Conservation (phyloP, 345 rosid species). For the Aethionema arabicum region DNA sequence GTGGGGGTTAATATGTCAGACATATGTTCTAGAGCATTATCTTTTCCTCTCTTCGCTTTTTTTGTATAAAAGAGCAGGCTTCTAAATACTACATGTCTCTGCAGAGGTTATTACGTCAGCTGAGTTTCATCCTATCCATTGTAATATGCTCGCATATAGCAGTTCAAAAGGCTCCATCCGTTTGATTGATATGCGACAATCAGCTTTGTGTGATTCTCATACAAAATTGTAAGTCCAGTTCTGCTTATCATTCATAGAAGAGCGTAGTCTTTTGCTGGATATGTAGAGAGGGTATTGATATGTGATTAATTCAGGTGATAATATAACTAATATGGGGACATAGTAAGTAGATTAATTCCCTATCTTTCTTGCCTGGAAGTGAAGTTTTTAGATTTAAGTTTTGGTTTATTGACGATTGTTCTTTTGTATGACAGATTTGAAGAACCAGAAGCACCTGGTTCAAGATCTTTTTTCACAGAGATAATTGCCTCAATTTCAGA, state of each 20-base stretch:
- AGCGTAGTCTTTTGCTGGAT: conserved; percentile 4
- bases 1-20: too few relatives aligned
- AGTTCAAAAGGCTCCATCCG: conserved; percentile 99
- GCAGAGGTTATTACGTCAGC: conserved; percentile 99
- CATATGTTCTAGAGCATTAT: too few relatives aligned
- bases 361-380: conserved; percentile 8
- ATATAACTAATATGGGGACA: conserved; percentile 8
- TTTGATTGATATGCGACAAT: conserved; percentile 95
- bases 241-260: conserved; percentile 7
- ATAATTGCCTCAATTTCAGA: conserved; percentile 98
- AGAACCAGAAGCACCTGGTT: conserved; percentile 87
- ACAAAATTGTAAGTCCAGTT: conserved; percentile 73
- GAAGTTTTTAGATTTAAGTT: conserved; percentile 4
- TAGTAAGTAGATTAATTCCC: not conserved
- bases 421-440: conserved; percentile 65
- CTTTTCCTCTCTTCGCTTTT: not conserved
- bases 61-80: not conserved
- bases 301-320: conserved; percentile 1
- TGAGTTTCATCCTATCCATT: conserved; percentile 94
- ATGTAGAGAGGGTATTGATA: not conserved
- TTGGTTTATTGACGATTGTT: conserved; percentile 20
- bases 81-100: conserved; percentile 28
- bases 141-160: conserved; percentile 94
- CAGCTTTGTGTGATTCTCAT: conserved; percentile 97
- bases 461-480: conserved; percentile 98